Conservation (phyloP, 192 early-diverging fungal genomes). For the Fimicolochytrium jonesii region DNA sequence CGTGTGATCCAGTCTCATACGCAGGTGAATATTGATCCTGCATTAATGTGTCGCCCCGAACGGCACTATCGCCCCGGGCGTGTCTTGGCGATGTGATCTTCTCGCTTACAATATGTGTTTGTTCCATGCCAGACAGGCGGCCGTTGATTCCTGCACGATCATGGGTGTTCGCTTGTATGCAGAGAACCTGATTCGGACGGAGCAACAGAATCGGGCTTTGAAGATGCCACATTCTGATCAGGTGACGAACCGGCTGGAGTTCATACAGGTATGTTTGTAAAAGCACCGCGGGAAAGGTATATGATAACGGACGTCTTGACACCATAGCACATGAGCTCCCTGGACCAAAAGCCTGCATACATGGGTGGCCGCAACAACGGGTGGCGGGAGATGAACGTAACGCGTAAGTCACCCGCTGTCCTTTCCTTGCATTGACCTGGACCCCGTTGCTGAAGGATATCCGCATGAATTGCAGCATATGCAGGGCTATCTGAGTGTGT, state of each 20-base stretch:
- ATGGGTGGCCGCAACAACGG: conserved; percentile 48
- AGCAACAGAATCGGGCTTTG: conserved; percentile 2
- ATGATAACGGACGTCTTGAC: no score
- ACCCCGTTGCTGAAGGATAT: no score
- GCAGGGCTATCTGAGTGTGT: no score
- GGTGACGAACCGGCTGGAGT: conserved; percentile 49
- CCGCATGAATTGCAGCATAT: no score
- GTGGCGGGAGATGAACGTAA: conserved; percentile 45
- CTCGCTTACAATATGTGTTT: no score
- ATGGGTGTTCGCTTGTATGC: conserved; percentile 43
- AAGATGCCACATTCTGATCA: conserved; percentile 36
- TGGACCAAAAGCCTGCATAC: conserved; percentile 41
- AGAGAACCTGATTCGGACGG: conserved; percentile 34
- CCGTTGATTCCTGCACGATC: conserved; percentile 41
- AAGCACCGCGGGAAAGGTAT: no score
- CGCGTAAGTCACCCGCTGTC: no score
- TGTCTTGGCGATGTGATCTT: no score
- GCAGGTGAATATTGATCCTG: conserved; percentile 27
- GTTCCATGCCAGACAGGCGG: conserved; percentile 28
- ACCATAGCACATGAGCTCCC: conserved; percentile 42
- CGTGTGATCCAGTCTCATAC: conserved; percentile 36
- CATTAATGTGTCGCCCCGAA: no score
- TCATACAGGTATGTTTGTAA: conserved; percentile 34
- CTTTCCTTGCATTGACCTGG: background rate
- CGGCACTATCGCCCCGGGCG: no score